phyloP scores from a whole-genome alignment of 1,284 basidiomycete genomes.

The Amylostereum areolatum region DNA sequence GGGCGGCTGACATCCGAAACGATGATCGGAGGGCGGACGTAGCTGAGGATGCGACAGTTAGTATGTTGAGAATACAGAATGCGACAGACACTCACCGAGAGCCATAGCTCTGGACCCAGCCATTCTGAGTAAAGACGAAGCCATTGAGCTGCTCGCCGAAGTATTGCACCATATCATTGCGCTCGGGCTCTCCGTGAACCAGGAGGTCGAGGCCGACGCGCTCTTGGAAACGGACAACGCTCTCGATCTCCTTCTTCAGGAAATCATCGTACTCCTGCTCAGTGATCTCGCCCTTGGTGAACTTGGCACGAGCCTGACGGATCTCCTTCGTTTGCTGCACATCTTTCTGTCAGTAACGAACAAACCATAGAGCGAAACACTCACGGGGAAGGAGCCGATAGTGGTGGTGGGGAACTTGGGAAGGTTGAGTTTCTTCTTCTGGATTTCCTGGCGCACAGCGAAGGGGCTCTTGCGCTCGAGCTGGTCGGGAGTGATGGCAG shows the following conservation, averaged over 20 bases:
- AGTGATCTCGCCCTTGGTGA: conserved; percentile 90
- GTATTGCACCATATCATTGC: conserved; percentile 99
- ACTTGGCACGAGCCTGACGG: conserved; percentile 90
- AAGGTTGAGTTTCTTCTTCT: conserved; percentile 85
- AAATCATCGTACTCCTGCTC: conserved; percentile 92
- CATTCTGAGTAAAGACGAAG: conserved; percentile 98
- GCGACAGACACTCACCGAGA: conserved; percentile 52
- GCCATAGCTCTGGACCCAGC: conserved; percentile 98
- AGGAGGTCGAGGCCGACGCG: conserved; percentile 93
- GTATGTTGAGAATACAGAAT: conserved; percentile 2
- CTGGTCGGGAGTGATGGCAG: conserved; percentile 84
- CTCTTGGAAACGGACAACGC: conserved; percentile 96
- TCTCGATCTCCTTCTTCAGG: conserved; percentile 97
- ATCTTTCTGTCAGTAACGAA: conserved; percentile 4
- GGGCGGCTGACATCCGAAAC: conserved; percentile 98
- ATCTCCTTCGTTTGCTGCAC: conserved; percentile 97
- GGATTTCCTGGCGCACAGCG: conserved; percentile 82
- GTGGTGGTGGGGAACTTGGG: conserved; percentile 99
- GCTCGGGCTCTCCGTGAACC: conserved; percentile 98
- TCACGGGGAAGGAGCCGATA: conserved; percentile 94
- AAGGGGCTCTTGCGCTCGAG: conserved; percentile 91
- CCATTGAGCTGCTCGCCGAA: conserved; percentile 96
- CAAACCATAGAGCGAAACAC: conserved; percentile 18
- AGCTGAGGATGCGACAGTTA: conserved; percentile 51
- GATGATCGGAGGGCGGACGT: conserved; percentile 98